Evolutionary conservation across 495 filamentous ascomycete genomes (phyloP).

Genomic region (Letharia columbiana): DNA sequence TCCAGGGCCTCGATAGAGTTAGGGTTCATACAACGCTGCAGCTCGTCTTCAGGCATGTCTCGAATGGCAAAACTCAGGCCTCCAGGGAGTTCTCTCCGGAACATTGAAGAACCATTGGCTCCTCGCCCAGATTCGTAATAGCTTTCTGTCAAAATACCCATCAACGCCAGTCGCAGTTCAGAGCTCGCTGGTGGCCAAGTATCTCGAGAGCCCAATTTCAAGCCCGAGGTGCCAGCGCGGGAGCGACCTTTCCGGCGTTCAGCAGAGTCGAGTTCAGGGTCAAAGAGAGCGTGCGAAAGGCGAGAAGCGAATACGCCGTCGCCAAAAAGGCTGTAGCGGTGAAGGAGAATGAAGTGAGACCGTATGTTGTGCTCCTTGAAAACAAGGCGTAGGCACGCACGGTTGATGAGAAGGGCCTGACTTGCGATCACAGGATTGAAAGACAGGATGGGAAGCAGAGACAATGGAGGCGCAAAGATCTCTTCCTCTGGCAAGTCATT

Average conservation of each 20-base stretch:
- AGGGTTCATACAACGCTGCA: conserved; percentile 69
- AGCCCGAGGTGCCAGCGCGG: conserved; percentile 66
- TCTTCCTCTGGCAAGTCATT: conserved; percentile 1
- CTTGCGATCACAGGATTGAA: conserved; percentile 63
- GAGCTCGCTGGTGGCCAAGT: conserved; percentile 91
- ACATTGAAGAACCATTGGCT: conserved; percentile 20
- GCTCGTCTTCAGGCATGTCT: conserved; percentile 65
- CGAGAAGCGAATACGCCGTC: conserved; percentile 74
- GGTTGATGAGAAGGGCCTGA: conserved; percentile 70
- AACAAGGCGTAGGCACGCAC: conserved; percentile 66
- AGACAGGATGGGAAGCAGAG: conserved; percentile 62
- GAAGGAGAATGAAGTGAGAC: conserved; percentile 69
- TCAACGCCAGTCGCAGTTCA: conserved; percentile 78
- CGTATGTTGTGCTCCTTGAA: conserved; percentile 66
- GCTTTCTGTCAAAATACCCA: conserved; percentile 74
- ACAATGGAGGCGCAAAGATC: conserved; percentile 59
- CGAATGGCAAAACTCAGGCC: conserved; percentile 80
- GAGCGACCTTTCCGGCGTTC: conserved; percentile 61
- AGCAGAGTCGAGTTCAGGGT: conserved; percentile 70
- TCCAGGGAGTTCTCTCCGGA: conserved; percentile 58
- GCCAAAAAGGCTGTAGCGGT: conserved; percentile 71
- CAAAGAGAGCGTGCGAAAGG: conserved; percentile 77
- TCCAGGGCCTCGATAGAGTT: conserved; percentile 78
- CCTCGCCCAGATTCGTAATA: conserved; percentile 37
- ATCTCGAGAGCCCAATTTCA: conserved; percentile 65